Percentiles rank a stretch among this genome's conserved stretches.
Evolutionary conservation across 2,329 filamentous ascomycete genomes (phyloP).

Genomic region (Epichloe sylvatica): DNA sequence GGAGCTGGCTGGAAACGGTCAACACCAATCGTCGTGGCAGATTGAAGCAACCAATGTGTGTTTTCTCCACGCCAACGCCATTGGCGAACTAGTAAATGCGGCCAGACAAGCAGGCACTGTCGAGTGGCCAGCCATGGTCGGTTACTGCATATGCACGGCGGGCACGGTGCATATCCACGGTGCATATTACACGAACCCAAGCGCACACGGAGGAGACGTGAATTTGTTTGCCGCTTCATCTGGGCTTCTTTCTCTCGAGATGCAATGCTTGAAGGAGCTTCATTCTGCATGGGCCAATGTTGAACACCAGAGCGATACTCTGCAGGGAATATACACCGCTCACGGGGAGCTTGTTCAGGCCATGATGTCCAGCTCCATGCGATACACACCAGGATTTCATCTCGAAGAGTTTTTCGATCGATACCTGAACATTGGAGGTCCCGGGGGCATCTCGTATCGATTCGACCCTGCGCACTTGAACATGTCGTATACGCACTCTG

Average conservation of each 20-base stretch:
- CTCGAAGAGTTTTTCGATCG: constrained; percentile 80
- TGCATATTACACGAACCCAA: constrained; percentile 54
- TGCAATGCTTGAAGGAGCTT: constrained; percentile 65
- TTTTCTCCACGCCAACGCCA: constrained; percentile 74
- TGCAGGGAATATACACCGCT: constrained; percentile 65
- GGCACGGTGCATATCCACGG: constrained; percentile 83
- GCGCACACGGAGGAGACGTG: constrained; percentile 32
- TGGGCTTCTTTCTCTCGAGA: constrained; percentile 62
- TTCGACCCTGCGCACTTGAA: constrained; percentile 66
- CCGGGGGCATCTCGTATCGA: constrained; percentile 43
- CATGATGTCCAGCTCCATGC: constrained; percentile 48
- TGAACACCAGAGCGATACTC: constrained; percentile 65
- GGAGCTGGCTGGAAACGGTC: constrained; percentile 64
- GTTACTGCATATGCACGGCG: constrained; percentile 75
- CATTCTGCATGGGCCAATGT: constrained; percentile 64
- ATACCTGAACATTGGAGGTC: constrained; percentile 46
- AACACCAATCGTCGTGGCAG: constrained; percentile 85
- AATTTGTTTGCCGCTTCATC: constrained; percentile 48
- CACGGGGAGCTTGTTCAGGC: constrained; percentile 69
- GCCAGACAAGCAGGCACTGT: constrained; percentile 60
- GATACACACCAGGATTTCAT: constrained; percentile 68
- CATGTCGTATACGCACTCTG: constrained; percentile 39
- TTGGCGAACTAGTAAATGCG: constrained; percentile 68
- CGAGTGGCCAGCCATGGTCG: constrained; percentile 77
- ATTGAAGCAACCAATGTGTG: constrained; percentile 83